Percentiles rank a stretch among this genome's conserved stretches.
Evolutionary conservation across 1,284 basidiomycete species (phyloP).

Genomic region (Volvariella surrecta): DNA sequence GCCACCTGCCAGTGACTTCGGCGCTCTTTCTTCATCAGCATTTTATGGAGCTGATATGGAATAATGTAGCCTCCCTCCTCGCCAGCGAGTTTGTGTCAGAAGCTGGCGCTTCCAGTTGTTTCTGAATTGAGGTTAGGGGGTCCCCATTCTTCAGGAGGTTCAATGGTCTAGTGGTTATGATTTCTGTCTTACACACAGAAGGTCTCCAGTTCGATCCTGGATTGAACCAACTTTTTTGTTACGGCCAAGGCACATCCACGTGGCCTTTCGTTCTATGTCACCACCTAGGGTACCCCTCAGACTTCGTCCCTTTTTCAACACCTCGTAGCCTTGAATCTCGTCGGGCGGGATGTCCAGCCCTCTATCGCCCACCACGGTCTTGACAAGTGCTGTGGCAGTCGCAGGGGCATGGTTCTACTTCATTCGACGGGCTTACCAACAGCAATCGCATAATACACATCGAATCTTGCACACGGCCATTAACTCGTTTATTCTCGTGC

Average conservation of each 20-base stretch:
- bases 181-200: conserved; percentile 58
- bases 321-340: not conserved
- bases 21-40: too few relatives aligned
- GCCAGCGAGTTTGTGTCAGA: too few relatives aligned
- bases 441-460: conserved; percentile 13
- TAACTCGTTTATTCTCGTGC: conserved; percentile 36
- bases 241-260: conserved; percentile 6
- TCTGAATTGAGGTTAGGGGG: too few relatives aligned
- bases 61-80: too few relatives aligned
- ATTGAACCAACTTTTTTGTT: conserved; percentile 35
- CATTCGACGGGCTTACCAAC: conserved; percentile 14
- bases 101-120: too few relatives aligned
- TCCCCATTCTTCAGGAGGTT: too few relatives aligned
- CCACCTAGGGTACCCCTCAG: not conserved
- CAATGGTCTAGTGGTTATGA: conserved; percentile 52
- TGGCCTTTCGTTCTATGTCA: conserved; percentile 1
- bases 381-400: conserved; percentile 21
- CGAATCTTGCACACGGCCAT: conserved; percentile 19
- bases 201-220: conserved; percentile 59
- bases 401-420: conserved; percentile 27
- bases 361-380: conserved; percentile 17
- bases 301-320: not conserved
- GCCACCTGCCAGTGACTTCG: too few relatives aligned
- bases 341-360: too few relatives aligned
- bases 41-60: too few relatives aligned